Conservation (phyloP, 345 rosid species). For the Lenwebbia sp. region DNA sequence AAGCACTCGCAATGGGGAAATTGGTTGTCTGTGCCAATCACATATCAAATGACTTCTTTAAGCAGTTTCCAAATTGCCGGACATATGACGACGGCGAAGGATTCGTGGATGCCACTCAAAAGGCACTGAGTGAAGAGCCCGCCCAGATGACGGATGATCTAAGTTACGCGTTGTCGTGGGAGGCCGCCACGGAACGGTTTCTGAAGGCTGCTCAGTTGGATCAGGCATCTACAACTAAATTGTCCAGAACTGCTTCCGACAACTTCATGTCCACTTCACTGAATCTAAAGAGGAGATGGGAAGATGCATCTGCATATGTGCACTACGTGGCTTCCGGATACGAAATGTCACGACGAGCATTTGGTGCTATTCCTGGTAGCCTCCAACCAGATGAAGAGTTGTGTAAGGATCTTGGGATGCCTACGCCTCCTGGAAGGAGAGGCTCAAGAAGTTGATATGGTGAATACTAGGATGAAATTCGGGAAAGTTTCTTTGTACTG, state of each 20-base stretch:
- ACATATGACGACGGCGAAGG: conserved; percentile 37
- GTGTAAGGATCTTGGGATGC: conserved; percentile 63
- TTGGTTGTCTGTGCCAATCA: conserved; percentile 53
- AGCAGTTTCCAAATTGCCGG: conserved; percentile 78
- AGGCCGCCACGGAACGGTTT: conserved; percentile 81
- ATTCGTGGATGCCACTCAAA: conserved; percentile 39
- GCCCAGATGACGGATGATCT: conserved; percentile 47
- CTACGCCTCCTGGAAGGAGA: conserved; percentile 1
- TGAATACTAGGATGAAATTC: neutral
- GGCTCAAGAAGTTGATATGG: neutral
- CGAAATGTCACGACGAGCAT: conserved; percentile 62
- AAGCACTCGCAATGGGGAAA: conserved; percentile 98
- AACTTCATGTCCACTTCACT: conserved; percentile 19
- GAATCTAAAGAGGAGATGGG: conserved; percentile 31
- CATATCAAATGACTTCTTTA: conserved; percentile 44
- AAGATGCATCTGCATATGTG: conserved; percentile 65
- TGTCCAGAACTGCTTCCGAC: conserved; percentile 9
- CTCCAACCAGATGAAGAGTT: conserved; percentile 77
- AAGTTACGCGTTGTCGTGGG: conserved; percentile 76
- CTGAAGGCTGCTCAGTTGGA: conserved; percentile 40
- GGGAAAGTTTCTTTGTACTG: neutral
- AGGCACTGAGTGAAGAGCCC: conserved; percentile 69
- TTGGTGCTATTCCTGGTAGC: conserved; percentile 82
- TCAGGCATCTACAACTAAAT: neutral
- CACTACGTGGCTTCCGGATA: conserved; percentile 60